Conservation (phyloP, 352 stramenopile species). For the Phytopythium cucurbitacearum region DNA sequence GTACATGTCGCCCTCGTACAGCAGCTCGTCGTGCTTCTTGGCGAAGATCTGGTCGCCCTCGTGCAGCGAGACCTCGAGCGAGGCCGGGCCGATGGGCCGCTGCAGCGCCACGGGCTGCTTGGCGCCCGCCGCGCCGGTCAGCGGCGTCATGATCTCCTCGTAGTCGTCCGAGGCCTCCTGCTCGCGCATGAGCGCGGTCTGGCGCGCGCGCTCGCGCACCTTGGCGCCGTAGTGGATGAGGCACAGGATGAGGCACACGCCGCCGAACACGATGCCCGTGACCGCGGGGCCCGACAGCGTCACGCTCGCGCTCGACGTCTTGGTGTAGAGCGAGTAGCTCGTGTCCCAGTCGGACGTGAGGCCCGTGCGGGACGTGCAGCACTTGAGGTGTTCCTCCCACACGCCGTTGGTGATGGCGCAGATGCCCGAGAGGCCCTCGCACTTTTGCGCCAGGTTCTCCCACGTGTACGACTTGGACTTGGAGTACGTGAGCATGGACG, state of each 20-base stretch:
- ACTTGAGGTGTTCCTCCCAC: conserved; percentile 81
- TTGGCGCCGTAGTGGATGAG: conserved; percentile 83
- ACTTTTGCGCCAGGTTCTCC: conserved; percentile 82
- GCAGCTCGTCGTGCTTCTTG: conserved; percentile 76
- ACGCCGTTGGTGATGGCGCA: conserved; percentile 84
- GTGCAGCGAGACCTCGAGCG: conserved; percentile 78
- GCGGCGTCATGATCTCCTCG: conserved; percentile 89
- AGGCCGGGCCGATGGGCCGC: conserved; percentile 57
- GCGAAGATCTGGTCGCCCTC: conserved; percentile 88
- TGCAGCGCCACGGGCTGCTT: conserved; percentile 63
- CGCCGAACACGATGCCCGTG: conserved; percentile 76
- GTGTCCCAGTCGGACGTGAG: conserved; percentile 70
- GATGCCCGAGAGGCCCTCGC: conserved; percentile 62
- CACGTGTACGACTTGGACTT: conserved; percentile 83
- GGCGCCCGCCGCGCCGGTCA: conserved; percentile 54
- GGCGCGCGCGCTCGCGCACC: conserved; percentile 69
- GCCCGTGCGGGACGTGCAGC: conserved; percentile 54
- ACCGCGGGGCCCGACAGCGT: conserved; percentile 66
- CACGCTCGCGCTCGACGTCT: conserved; percentile 37
- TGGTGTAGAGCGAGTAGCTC: conserved; percentile 65
- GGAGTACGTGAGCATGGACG: conserved; percentile 59
- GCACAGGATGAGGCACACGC: conserved; percentile 75
- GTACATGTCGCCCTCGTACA: conserved; percentile 90
- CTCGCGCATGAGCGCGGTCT: conserved; percentile 84
- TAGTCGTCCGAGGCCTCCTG: conserved; percentile 88